Evolutionary conservation across 2,329 filamentous ascomycete genomes (phyloP).

Genomic region (Alternaria metachromatica): DNA sequence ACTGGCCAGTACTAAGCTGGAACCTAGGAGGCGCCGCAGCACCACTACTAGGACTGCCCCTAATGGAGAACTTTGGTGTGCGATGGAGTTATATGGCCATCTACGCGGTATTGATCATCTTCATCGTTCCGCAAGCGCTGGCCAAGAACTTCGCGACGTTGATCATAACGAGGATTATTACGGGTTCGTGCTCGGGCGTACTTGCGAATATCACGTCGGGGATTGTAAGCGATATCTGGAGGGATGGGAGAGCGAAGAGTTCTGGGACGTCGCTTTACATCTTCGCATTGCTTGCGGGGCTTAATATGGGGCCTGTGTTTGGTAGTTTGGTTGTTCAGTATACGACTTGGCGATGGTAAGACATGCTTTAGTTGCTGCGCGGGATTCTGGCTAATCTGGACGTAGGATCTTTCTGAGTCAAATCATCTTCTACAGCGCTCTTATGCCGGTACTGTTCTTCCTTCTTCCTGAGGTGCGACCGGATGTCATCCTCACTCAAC

Average conservation of each 20-base stretch:
- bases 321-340: slow-evolving; percentile 50
- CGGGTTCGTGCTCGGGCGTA: slow-evolving; percentile 53
- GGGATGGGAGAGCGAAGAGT: slow-evolving; percentile 48
- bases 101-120: slow-evolving; percentile 52
- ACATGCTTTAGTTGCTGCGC: slow-evolving; percentile 10
- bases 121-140: slow-evolving; percentile 52
- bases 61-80: slow-evolving; percentile 55
- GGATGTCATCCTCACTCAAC: slow-evolving; percentile 53
- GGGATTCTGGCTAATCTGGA: slow-evolving; percentile 9
- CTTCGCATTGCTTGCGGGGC: slow-evolving; percentile 52
- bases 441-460: slow-evolving; percentile 52
- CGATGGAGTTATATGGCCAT: slow-evolving; percentile 53
- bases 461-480: slow-evolving; percentile 57
- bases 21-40: slow-evolving; percentile 52
- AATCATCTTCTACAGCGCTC: slow-evolving; percentile 54
- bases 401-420: slow-evolving; percentile 55
- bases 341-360: slow-evolving; percentile 53
- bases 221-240: slow-evolving; percentile 49
- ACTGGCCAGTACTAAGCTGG: slow-evolving; percentile 53
- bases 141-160: slow-evolving; percentile 56
- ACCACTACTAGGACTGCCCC: slow-evolving; percentile 50
- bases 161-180: slow-evolving; percentile 54
- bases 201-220: slow-evolving; percentile 50
- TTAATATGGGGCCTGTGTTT: slow-evolving; percentile 55
- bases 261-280: slow-evolving; percentile 54